Base-by-base conservation (phyloP, 768 basidiomycete genomes). In the Tephrocybe sp. region DNA sequence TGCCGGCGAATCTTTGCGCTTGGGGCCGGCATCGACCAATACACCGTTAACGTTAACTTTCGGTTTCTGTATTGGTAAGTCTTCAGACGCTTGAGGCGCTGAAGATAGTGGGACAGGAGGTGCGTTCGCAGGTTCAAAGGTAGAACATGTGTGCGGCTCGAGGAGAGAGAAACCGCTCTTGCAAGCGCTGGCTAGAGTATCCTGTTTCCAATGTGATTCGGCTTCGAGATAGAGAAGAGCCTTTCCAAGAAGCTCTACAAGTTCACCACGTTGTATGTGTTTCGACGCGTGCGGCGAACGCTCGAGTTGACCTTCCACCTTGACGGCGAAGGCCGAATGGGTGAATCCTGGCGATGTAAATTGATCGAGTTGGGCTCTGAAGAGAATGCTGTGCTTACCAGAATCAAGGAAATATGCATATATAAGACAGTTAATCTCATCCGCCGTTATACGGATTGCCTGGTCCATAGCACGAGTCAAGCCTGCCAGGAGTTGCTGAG, bases 381-480 rank as follows among this genome's bases (percentile, higher is more conserved):
- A 21, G 26, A 6, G 22, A 13, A 5, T 2, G 47, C n/a, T n/a
- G n/a, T 16, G 42, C 31, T 41, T 55, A 89, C 90, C 90, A 26
- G 89, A 90, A 58, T 93, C 91, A 56, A 84, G 75, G 55, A 93
- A 82, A 61, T 92, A 93, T 1, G 91, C 78, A 65, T 92, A 84
- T 39, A 93, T 85, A 54, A 92, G 80, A 60, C 86, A 89, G 64
- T 93, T 93, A 52, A 93, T 76, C 63, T 92, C 88, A 56, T 92
- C 89, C 30, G 89, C 86, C 32, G 84, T 81, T 54, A 91, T 86
- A 26, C 77, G 75, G 40, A 87, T 77, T 42, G 78, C 76, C 31
- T 55, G 35, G 16, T 51, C 50, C 44, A 46, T 56, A 37, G 42
- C 5, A 28, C 47, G 38, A 36, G 38, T 42, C 49, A 44, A 42